phyloP scores from a whole-genome alignment of 805 yeast genomes.

The Ogataea minuta region DNA sequence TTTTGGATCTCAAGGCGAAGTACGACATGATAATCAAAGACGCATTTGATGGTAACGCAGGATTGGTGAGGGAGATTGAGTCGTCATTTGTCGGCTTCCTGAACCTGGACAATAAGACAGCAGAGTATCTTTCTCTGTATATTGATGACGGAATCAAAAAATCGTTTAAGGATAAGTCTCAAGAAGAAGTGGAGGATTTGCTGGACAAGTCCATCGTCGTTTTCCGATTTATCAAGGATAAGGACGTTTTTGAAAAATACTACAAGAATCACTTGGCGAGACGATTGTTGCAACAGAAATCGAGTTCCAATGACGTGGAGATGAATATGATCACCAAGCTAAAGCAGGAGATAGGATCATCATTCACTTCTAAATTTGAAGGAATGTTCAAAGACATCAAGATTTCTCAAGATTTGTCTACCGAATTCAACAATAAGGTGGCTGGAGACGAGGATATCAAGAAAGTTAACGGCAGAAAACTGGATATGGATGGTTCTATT shows the following conservation, averaged over 20 bases:
- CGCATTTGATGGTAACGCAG: conserved; percentile 49
- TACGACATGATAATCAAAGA: conserved; percentile 46
- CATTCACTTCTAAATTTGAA: conserved; percentile 75
- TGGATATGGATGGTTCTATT: conserved; percentile 48
- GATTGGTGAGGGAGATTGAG: conserved; percentile 54
- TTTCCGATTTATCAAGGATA: conserved; percentile 70
- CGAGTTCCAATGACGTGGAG: conserved; percentile 59
- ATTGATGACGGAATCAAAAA: conserved; percentile 58
- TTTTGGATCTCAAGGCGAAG: conserved; percentile 50
- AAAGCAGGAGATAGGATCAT: conserved; percentile 73
- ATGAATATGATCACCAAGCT: conserved; percentile 63
- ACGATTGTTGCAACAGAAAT: conserved; percentile 55
- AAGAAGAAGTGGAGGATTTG: conserved; percentile 44
- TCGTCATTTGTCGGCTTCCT: conserved; percentile 61
- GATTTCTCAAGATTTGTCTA: conserved; percentile 48
- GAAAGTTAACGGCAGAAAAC: conserved; percentile 31
- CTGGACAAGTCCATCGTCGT: conserved; percentile 58
- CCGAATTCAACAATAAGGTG: conserved; percentile 35
- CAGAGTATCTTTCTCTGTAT: conserved; percentile 57
- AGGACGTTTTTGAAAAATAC: conserved; percentile 80
- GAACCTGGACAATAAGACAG: conserved; percentile 45
- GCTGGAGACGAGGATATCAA: conserved; percentile 18
- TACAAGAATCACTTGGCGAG: conserved; percentile 86
- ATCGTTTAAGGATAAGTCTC: conserved; percentile 44
- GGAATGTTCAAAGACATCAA: conserved; percentile 85